Base-by-base conservation (phyloP, 2,329 filamentous ascomycete genomes). In the Ceratocystis variospora region DNA sequence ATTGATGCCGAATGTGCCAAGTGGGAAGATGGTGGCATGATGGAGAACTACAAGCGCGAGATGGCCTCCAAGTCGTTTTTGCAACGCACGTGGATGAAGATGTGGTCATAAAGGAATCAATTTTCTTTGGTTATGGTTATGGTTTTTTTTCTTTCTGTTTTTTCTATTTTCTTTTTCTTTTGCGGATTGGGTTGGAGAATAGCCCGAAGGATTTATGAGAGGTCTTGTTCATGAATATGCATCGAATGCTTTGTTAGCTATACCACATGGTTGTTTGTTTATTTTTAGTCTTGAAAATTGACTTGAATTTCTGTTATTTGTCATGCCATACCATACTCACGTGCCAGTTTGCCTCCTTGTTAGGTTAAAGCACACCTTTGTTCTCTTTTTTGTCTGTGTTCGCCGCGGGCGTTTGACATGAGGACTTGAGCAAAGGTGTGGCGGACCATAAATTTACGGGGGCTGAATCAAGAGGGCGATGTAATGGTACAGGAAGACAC, bases 1-100 rank as follows among this genome's bases (percentile, higher is more conserved):
- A 83, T 87, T 68, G 86, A 87, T 65, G 82, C 83, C 69, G 76
- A 78, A 72, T 78, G 77, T 69, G 70, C 73, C 19, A 72, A 75
- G 57, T 78, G 76, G 77, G 77, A 78, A 67, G 76, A 78, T 69
- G 76, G 77, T 5, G 76, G 76, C 3, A 75, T 80, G 41, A 77
- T 79, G 68, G 77, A 79, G 71, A 78, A 79, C 65, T 76, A 77
- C 71, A 71, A 71, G 69, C 69, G 71, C 19, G 72, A 72, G 53
- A 70, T 78, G 28, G 73, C 73, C 5, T 69, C 71, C 31, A 77
- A 77, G 76, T 68, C 71, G 19, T 72, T 76, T 55, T 70, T 69
- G 67, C 71, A 70, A 61, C 73, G 76, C 3, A 72, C 69, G 46
- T 78, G 77, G 76, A 74, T 76, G 69, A 73, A 70, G 66, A 68